Conservation (phyloP, 2,329 filamentous ascomycete genomes). For the Diaporthe sp. region DNA sequence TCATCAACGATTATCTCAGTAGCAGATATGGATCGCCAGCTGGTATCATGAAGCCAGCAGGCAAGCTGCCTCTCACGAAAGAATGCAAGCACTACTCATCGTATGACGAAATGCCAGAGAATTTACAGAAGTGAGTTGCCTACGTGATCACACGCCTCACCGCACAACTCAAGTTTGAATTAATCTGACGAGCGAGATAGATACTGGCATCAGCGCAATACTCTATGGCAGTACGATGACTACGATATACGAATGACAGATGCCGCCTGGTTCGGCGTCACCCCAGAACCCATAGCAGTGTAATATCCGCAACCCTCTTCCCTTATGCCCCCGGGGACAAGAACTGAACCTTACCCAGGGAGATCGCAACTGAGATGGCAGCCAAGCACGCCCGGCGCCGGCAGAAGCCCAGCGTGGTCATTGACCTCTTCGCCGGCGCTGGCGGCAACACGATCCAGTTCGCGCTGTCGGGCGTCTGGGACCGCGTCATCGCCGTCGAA, state of each 20-base stretch:
- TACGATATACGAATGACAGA: slow-evolving; percentile 92
- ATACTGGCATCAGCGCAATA: slow-evolving; percentile 92
- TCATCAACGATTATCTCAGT: slow-evolving; percentile 1
- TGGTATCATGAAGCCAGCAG: slow-evolving; percentile 57
- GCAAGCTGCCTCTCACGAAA: slow-evolving; percentile 67
- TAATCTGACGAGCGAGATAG: slow-evolving; percentile 58
- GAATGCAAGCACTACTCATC: slow-evolving; percentile 82
- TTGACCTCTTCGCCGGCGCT: slow-evolving; percentile 92
- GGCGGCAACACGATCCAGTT: slow-evolving; percentile 98
- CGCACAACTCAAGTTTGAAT: background rate
- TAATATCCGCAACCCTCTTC: slow-evolving; percentile 57
- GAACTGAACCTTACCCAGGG: slow-evolving; percentile 58
- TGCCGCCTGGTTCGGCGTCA: slow-evolving; percentile 97
- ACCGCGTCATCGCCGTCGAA: slow-evolving; percentile 89
- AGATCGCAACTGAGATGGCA: slow-evolving; percentile 81
- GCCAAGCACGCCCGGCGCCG: slow-evolving; percentile 63
- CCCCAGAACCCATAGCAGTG: slow-evolving; percentile 91
- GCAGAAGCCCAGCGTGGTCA: slow-evolving; percentile 62
- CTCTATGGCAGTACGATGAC: slow-evolving; percentile 90
- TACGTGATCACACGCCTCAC: background rate
- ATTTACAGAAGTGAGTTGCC: slow-evolving; percentile 82
- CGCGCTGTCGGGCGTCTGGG: slow-evolving; percentile 83
- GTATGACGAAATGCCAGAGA: slow-evolving; percentile 80
- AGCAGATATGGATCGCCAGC: background rate
- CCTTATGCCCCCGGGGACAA: background rate